Conservation (phyloP, 176 grass and related monocot genomes). For the Ensete glaucum region DNA sequence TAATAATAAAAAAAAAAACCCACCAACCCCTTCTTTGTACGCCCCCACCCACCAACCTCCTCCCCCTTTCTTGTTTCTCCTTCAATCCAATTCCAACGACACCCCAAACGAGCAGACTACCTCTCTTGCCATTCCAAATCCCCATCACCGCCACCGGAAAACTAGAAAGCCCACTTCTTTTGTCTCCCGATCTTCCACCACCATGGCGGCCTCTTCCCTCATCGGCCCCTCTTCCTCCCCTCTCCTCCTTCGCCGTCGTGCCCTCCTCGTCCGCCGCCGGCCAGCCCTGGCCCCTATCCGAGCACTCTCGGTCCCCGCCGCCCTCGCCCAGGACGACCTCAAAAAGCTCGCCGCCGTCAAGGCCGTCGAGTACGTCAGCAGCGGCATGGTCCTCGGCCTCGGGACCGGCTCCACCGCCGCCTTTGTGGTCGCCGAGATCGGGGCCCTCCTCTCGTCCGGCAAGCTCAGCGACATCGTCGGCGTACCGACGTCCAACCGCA, state of each 20-base stretch:
- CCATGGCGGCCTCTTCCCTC: background rate
- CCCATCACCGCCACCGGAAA: too few relatives aligned
- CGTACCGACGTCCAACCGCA: conserved; percentile 91
- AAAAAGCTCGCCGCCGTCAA: conserved; percentile 84
- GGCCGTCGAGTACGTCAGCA: conserved; percentile 80
- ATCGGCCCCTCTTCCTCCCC: background rate
- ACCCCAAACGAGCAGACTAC: too few relatives aligned
- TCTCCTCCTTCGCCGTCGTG: conserved; percentile 10
- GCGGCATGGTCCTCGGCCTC: conserved; percentile 93
- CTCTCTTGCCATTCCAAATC: too few relatives aligned
- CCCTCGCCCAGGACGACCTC: conserved; percentile 80
- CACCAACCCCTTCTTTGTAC: too few relatives aligned
- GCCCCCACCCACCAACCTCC: too few relatives aligned
- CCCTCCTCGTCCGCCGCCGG: conserved; percentile 8
- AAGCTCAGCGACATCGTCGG: conserved; percentile 72
- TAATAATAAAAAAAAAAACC: too few relatives aligned
- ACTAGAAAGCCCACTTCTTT: too few relatives aligned
- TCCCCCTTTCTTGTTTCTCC: too few relatives aligned
- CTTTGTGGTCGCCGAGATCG: conserved; percentile 86
- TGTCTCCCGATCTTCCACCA: background rate
- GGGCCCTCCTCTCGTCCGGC: conserved; percentile 48
- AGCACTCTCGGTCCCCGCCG: conserved; percentile 42
- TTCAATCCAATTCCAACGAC: too few relatives aligned
- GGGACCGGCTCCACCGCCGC: conserved; percentile 90
- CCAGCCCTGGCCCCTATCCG: conserved; percentile 24